phyloP scores from a whole-genome alignment of 2,329 filamentous ascomycete genomes.

The Penicillium decumbens region DNA sequence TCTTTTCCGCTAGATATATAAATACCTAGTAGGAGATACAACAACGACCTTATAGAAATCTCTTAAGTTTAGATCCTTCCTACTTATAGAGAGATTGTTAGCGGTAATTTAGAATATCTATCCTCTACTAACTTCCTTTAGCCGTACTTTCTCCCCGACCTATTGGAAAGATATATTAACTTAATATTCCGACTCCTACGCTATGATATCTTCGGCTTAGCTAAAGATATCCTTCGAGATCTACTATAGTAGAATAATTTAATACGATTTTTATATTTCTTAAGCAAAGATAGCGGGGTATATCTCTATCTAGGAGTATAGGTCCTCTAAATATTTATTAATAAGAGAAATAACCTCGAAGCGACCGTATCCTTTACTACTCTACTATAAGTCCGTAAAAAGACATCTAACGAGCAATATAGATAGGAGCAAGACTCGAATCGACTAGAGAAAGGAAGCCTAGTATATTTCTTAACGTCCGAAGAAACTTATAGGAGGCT shows the following conservation, averaged over 20 bases:
- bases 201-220: conserved; percentile 9
- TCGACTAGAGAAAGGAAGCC: conserved; percentile 7
- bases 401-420: neutral
- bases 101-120: conserved; percentile 6
- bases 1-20: conserved; percentile 9
- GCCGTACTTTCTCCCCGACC: conserved; percentile 7
- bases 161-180: conserved; percentile 9
- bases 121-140: conserved; percentile 10
- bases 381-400: conserved; percentile 3
- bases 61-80: conserved; percentile 6
- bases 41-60: conserved; percentile 12
- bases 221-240: conserved; percentile 6
- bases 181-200: conserved; percentile 11
- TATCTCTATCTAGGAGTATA: conserved; percentile 3
- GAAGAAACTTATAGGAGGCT: neutral
- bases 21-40: conserved; percentile 9
- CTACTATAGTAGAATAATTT: conserved; percentile 4
- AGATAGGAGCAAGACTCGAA: conserved; percentile 11
- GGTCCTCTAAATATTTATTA: conserved; percentile 1
- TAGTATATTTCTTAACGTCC: conserved; percentile 4
- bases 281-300: conserved; percentile 2
- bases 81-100: conserved; percentile 8
- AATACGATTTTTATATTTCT: neutral
- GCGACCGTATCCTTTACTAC: conserved; percentile 2
- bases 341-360: conserved; percentile 7